Evolutionary conservation across 768 basidiomycete genomes (phyloP).

Genomic region (Psilocybe subaeruginosa): DNA sequence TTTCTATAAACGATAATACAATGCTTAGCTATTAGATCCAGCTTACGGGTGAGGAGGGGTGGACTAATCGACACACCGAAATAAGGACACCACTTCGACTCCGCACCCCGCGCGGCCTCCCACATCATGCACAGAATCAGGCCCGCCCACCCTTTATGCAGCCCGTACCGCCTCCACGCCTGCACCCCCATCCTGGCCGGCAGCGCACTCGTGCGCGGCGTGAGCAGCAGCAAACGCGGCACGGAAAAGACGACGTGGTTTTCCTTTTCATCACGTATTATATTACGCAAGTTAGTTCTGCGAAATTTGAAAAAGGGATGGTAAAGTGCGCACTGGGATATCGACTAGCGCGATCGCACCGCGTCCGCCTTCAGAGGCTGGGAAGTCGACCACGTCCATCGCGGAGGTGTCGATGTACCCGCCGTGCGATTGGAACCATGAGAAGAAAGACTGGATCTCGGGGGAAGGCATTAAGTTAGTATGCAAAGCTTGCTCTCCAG

Average conservation of each 20-base stretch:
- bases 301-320: not conserved
- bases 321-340: conserved; percentile 55
- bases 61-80: conserved; percentile 49
- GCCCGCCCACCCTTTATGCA: conserved; percentile 82
- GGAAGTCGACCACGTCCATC: conserved; percentile 50
- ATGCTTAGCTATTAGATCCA: no score
- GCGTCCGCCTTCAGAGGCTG: conserved; percentile 60
- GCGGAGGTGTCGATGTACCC: conserved; percentile 50
- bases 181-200: conserved; percentile 58
- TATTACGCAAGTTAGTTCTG: not conserved
- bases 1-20: conserved; percentile 37
- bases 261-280: conserved; percentile 47
- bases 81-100: conserved; percentile 75
- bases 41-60: no score
- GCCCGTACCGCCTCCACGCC: conserved; percentile 61
- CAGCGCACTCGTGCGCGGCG: conserved; percentile 74
- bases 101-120: conserved; percentile 70
- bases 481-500: not conserved
- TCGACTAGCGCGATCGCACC: conserved; percentile 77
- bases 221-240: conserved; percentile 77
- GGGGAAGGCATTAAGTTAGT: conserved; percentile 17
- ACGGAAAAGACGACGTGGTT: conserved; percentile 80
- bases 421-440: conserved; percentile 61
- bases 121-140: conserved; percentile 96
- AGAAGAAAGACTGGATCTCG: conserved; percentile 37